Evolutionary conservation across 257 asterid genomes (phyloP), one percentile per base, ranked within the genome.

Genomic region (Craterostigma plantagineum): DNA sequence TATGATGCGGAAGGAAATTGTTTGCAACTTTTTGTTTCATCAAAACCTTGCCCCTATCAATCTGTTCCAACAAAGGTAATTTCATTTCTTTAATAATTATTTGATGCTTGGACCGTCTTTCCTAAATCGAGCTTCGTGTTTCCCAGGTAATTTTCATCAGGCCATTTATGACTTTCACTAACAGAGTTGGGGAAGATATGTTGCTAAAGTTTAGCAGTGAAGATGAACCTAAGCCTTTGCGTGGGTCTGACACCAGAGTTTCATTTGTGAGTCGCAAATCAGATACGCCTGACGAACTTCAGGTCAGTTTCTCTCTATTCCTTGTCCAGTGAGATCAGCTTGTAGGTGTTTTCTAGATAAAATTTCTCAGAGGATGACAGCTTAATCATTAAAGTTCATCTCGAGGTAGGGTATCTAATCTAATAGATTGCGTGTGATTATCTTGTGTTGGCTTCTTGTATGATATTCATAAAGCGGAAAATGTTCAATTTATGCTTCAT

Each of bases 51-150:
- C 66, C 65, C 91, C 34, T 75, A 77, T 68, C 94, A 70, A 51
- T 72, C 96, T 42, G 75, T 71, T 61, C 91, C 96, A 42, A 87
- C 98, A 48, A 87, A 87, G 95, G 98, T 87, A 72, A 46, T 53
- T 56, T 41, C 45, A 8, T 16, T 8, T n/a, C 10, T 15, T 4
- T 16, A n/a, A 9, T 10, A 27, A 16, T 43, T 10, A 43, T 43
- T 8, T 7, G 9, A 43, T 10, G 40, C 14, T 1, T 36, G 40
- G 4, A 36, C 8, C 12, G 4, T 14, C 13, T 15, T 43, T 10
- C 30, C 30, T 23, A 6, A 23, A 2, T 23, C 4, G 30, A 6
- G 30, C 2, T 23, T 23, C 6, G 30, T 23, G 30, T 23, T 23
- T 23, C 30, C 30, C 76, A 87, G 98, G 95, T 87, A 27, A 82